These are phyloP conservation scores for Aspergillus sp. DNA, from an alignment of 2,329 filamentous ascomycete genomes.

Conservation along the genomic window DNA sequence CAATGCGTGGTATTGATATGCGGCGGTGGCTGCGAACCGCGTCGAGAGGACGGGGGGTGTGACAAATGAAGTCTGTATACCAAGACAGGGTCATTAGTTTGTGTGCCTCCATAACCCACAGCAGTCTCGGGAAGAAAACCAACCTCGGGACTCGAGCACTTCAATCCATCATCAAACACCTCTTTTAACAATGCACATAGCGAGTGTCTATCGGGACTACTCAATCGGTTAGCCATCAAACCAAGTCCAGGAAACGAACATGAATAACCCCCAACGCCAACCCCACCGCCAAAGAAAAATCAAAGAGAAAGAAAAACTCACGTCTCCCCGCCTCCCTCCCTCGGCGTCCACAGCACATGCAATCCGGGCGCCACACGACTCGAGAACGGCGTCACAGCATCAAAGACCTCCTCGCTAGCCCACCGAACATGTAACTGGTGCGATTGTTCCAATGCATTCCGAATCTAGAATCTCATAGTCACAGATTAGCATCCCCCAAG, in stretches of 20 bases:
- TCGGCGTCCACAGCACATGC: constrained; percentile 71
- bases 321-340: background rate
- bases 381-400: constrained; percentile 66
- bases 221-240: constrained; percentile 33
- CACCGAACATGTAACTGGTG: constrained; percentile 78
- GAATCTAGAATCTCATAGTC: constrained; percentile 44
- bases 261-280: background rate
- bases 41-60: constrained; percentile 55
- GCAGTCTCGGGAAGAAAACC: background rate
- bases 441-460: constrained; percentile 60
- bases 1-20: constrained; percentile 69
- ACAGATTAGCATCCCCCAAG: too few relatives aligned
- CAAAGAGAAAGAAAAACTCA: background rate
- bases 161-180: constrained; percentile 55
- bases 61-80: constrained; percentile 54
- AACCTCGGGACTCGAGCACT: constrained; percentile 57
- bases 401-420: constrained; percentile 61
- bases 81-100: background rate
- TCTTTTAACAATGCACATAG: constrained; percentile 61
- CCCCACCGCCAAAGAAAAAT: too few relatives aligned
- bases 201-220: constrained; percentile 13
- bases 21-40: constrained; percentile 62
- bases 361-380: constrained; percentile 77
- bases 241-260: constrained; percentile 4
- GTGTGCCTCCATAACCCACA: background rate